Evolutionary conservation across 2,329 filamentous ascomycete species (phyloP).

Genomic region (Neonectria sp.): DNA sequence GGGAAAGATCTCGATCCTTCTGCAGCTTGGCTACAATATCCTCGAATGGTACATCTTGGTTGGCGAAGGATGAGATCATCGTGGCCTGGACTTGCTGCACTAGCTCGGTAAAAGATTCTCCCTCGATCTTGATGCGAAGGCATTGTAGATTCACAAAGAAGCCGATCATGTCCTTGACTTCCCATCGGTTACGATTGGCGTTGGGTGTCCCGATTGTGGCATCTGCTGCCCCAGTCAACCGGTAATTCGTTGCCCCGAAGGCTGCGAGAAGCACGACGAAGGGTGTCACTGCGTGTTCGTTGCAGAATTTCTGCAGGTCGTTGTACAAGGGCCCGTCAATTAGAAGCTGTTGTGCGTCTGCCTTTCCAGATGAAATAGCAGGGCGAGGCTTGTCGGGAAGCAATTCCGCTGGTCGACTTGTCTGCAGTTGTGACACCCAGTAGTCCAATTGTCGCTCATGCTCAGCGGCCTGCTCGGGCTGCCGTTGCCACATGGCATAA

Average conservation of each 20-base stretch:
- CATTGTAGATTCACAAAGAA: conserved; percentile 46
- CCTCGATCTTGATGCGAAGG: conserved; percentile 36
- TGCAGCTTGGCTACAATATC: conserved; percentile 33
- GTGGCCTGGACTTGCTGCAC: conserved; percentile 36
- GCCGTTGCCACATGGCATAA: not conserved
- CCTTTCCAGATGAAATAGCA: conserved; percentile 26
- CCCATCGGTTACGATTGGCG: conserved; percentile 33
- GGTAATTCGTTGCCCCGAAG: conserved; percentile 44
- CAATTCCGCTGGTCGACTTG: conserved; percentile 27
- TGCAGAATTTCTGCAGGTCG: conserved; percentile 29
- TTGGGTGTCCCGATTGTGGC: conserved; percentile 40
- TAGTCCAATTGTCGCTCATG: conserved; percentile 5
- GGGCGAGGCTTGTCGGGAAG: conserved; percentile 28
- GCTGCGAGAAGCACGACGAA: conserved; percentile 39
- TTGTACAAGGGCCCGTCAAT: conserved; percentile 26
- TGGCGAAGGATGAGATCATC: conserved; percentile 28
- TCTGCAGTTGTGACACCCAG: conserved; percentile 2
- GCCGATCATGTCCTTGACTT: conserved; percentile 35
- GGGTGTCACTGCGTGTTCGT: conserved; percentile 2
- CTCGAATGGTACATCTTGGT: conserved; percentile 46
- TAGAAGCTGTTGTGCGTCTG: conserved; percentile 13
- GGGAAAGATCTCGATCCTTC: conserved; percentile 26
- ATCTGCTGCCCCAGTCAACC: conserved; percentile 40
- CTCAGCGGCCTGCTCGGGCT: conserved; percentile 1
- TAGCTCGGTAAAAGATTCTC: conserved; percentile 34